Base-by-base conservation (phyloP, 1,284 basidiomycete species). In the Malassezia slooffiae region DNA sequence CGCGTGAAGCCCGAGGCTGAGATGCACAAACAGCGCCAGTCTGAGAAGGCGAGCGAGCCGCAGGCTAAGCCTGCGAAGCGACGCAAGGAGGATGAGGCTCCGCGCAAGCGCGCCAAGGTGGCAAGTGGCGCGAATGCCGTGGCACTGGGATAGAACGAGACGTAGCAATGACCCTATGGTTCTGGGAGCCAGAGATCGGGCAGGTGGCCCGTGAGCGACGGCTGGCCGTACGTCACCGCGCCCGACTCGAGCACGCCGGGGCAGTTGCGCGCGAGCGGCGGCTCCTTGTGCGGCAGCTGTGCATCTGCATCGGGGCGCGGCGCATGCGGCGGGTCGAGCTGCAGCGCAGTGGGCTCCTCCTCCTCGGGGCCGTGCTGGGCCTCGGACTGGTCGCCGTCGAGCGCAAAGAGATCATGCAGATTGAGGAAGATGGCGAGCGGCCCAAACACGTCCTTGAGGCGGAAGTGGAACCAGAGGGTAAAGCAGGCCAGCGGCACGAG, bases 391-490 rank as follows among this genome's bases (percentile, higher is more conserved):
- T 50, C 41, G 4, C 44, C 54, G 22, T 52, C 48, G 26, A 54
- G 52, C 10, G 52, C 47, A 34, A 50, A 54, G n/a, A 65, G 52
- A 31, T 54, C 53, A n/a, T 54, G 55, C 1, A 65, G 36, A 33
- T 57, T 62, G 11, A 65, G 84, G 59, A 79, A 86, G 39, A 80
- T 77, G 67, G 83, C 85, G 54, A 96, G 71, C 1, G 84, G 81
- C n/a, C 72, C 74, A 67, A 89, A 83, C 48, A 75, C 74, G 47
- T 74, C 75, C 62, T 82, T 75, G 38, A 84, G 80, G 52, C 80
- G 79, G 76, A 80, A 85, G 16, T 80, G 79, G 81, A 87, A 91
- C 48, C 81, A 68, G 5, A 84, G 61, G 0, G 89, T 91, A 31
- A 76, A 81, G 6, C 75, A 57, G 26, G 95, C 74, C 5, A 97